These are phyloP conservation scores for Centaurea solstitialis DNA, from an alignment of 129 eudicot species.

Conservation along the genomic window DNA sequence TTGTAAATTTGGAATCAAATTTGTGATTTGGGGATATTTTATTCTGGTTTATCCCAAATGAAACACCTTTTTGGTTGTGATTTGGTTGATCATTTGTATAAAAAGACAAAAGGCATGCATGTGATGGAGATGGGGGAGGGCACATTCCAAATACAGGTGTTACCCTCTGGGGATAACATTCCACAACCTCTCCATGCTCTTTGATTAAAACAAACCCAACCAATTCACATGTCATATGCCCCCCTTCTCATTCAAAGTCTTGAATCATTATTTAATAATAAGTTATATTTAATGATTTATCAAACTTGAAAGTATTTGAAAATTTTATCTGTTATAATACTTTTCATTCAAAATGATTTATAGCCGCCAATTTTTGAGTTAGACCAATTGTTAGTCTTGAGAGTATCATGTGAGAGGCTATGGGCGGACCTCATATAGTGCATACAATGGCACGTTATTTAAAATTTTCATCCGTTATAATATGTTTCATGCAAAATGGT, in stretches of 20 bases:
- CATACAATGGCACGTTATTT: background rate
- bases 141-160: constrained; percentile 22
- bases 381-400: background rate
- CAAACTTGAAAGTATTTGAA: background rate
- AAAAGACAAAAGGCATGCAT: constrained; percentile 25
- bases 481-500: background rate
- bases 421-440: too few species aligned
- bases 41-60: background rate
- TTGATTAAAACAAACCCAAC: constrained; percentile 2
- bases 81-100: background rate
- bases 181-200: constrained; percentile 14
- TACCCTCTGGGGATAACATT: constrained; percentile 23
- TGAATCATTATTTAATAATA: background rate
- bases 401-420: background rate
- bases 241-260: background rate
- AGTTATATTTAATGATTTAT: background rate
- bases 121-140: constrained; percentile 19
- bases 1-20: background rate
- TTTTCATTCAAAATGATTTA: background rate
- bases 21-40: background rate
- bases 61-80: background rate
- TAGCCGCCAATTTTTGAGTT: background rate
- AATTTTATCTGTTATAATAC: background rate
- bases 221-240: constrained; percentile 28
- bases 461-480: background rate